Base-by-base conservation (phyloP, 805 yeast species). In the Kazachstania bromeliacearum region DNA sequence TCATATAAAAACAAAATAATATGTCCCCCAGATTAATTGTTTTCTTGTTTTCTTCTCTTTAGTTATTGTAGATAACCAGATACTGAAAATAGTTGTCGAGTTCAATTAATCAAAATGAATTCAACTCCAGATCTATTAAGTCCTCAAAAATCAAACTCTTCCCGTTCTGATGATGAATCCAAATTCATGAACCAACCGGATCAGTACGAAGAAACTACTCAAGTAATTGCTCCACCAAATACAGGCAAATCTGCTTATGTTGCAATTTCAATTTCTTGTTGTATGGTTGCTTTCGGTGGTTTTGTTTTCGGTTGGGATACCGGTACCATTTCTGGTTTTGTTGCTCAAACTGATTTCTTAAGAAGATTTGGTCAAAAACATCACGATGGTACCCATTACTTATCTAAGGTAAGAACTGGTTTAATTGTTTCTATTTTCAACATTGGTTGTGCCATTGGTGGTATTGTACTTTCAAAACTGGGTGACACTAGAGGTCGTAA, bases 381-480 rank as follows among this genome's bases (percentile, higher is more conserved):
- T 33, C 34, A 53, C 5, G 51, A 44, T 29, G 79, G 79, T 39
- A 57, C 49, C 2, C 50, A 55, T 44, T 53, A 55, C 32, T 55
- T 74, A 34, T 60, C 70, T n/a, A 57, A 67, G 41, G 65, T 65
- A 10, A 60, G 75, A 50, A 64, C 67, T 14, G 79, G 79, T 34
- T 60, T 37, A 33, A 34, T 75, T 38, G 76, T 75, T 26, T 62
- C 77, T 38, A 67, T 75, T 45, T 80, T 79, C 68, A 78, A 79
- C 63, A 66, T 80, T 47, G 87, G 87, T 47, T 79, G 85, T 67
- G 83, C 83, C 36, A 60, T 79, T 38, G 89, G 88, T 57, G 81
- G 83, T 59, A 54, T 79, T 27, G 60, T 71, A 31, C 60, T 79
- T 35, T 70, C 79, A 36, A 74, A 69, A 46, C 47, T 70, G 20